phyloP scores from a whole-genome alignment of 495 filamentous ascomycete species.

The Aspergillus nidulans region DNA sequence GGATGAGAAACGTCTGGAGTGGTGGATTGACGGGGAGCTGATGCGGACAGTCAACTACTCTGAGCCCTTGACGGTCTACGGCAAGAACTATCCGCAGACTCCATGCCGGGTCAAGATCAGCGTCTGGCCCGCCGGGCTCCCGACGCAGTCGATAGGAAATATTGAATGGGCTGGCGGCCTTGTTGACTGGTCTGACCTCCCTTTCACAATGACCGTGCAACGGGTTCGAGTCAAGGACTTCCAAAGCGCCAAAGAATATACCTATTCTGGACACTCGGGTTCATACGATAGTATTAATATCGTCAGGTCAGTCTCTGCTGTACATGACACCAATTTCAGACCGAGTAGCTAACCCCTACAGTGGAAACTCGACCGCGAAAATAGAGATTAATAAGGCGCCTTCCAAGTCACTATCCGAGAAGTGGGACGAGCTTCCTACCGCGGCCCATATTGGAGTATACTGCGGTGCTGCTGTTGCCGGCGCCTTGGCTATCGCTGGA shows the following conservation, averaged over 20 bases:
- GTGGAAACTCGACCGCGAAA: constrained; percentile 56
- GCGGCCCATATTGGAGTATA: constrained; percentile 57
- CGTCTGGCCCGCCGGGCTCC: constrained; percentile 24
- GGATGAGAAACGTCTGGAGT: constrained; percentile 66
- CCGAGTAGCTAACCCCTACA: constrained; percentile 16
- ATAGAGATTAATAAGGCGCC: constrained; percentile 26
- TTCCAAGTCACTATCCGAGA: constrained; percentile 46
- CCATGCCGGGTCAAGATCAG: constrained; percentile 40
- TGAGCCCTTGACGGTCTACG: constrained; percentile 27
- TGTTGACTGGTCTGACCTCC: constrained; percentile 51
- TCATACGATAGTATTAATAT: constrained; percentile 38
- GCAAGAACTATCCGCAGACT: constrained; percentile 67
- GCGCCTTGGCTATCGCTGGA: constrained; percentile 41
- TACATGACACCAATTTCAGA: constrained; percentile 25
- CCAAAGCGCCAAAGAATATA: constrained; percentile 36
- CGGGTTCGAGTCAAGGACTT: constrained; percentile 35
- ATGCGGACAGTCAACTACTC: constrained; percentile 57
- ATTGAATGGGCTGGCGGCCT: constrained; percentile 68
- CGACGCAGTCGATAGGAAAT: constrained; percentile 48
- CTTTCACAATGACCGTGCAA: constrained; percentile 67
- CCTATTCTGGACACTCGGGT: constrained; percentile 33
- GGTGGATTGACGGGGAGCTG: constrained; percentile 67
- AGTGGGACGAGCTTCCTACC: constrained; percentile 53
- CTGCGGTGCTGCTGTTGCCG: constrained; percentile 37
- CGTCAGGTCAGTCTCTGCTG: constrained; percentile 41